Evolutionary conservation across 139 green algal genomes (phyloP).

Genomic region (Volvox africanus): DNA sequence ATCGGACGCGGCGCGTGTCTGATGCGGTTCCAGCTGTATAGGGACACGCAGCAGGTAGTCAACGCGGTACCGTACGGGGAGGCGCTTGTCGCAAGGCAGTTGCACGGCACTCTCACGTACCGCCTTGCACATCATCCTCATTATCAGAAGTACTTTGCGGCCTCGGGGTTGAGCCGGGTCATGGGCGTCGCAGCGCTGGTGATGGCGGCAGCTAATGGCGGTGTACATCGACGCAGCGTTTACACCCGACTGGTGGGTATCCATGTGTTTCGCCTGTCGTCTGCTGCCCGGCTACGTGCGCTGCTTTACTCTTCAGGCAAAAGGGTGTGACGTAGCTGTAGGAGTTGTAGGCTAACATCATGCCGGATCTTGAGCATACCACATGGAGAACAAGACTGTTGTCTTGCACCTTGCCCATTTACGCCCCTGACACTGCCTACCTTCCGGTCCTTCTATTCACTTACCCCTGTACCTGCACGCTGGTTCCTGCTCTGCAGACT

Average conservation of each 20-base stretch:
- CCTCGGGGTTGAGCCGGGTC: constrained; percentile 5
- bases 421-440: too few species aligned
- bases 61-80: background rate
- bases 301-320: too few species aligned
- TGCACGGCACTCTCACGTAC: constrained; percentile 56
- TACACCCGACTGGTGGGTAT: constrained; percentile 33
- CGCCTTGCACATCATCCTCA: constrained; percentile 52
- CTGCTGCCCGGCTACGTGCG: too few species aligned
- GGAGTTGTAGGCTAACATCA: too few species aligned
- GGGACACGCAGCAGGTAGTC: background rate
- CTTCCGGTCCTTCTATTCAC: background rate
- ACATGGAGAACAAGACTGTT: too few species aligned
- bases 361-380: too few species aligned
- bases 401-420: too few species aligned
- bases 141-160: constrained; percentile 39
- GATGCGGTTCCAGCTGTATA: background rate
- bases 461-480: background rate
- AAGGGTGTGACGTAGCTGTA: too few species aligned
- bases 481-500: background rate
- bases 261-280: too few species aligned
- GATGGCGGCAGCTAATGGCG: constrained; percentile 12
- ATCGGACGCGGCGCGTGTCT: background rate
- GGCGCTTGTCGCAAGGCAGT: background rate
- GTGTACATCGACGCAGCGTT: background rate
- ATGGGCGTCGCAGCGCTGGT: constrained; percentile 15